Evolutionary conservation across 768 basidiomycete species (phyloP), one percentile per base, ranked within the genome.

Genomic region (Lyophyllum decastes): DNA sequence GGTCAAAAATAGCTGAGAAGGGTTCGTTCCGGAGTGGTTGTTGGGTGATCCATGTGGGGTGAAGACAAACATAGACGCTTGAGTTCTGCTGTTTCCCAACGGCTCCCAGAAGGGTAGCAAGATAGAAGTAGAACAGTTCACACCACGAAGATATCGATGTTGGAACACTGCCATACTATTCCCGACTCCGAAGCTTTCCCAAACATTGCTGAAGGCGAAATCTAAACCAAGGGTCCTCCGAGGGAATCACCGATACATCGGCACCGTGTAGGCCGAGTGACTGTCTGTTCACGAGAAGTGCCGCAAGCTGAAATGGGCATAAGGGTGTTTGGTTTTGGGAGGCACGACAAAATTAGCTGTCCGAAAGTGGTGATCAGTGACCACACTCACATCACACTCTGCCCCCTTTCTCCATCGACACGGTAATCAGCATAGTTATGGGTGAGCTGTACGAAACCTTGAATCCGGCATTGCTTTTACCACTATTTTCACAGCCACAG

Each of bases 401-500:
- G 7, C 16, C n/a, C n/a, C n/a, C 40, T 41, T 19, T 17, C 40
- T 17, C 10, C 40, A 41, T 4, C 40, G 40, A 41, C 40, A n/a
- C 4, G n/a, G 19, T 19, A 27, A 40, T 21, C 26, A 44, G 12
- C 35, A 41, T 24, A 19, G n/a, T 17, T 19, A 61, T 61, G 60
- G 60, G 60, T 61, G 47, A 49, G 55, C 45, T 16, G 5, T 3
- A 21, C 17, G 25, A 1, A 30, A 27, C 16, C 16, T 14, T 48
- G 5, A 12, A 26, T 34, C 22, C 45, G 41, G 45, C 46, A 35
- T 46, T 22, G 24, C 26, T 38, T 49, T 46, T 35, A 44, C 43
- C 25, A 24, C 14, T 19, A 45, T 34, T 22, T 55, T 22, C 25
- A 19, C 52, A 90, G 88, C 88, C 26, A 78, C 85, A 30, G 68